phyloP scores from a whole-genome alignment of 805 yeast genomes.

The Vanderwaltozyma polyspora region DNA sequence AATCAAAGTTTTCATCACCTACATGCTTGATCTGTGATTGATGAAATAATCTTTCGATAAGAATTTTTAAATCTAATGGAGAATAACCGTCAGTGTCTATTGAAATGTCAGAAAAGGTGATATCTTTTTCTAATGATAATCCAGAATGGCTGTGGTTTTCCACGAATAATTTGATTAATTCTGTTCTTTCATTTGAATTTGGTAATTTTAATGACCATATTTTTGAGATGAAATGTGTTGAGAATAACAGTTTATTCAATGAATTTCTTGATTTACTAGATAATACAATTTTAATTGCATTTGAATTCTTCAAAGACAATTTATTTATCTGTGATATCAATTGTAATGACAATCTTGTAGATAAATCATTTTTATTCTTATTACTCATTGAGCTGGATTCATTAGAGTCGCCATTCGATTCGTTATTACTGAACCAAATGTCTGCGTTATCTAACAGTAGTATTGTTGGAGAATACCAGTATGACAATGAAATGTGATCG shows the following conservation, averaged over 20 bases:
- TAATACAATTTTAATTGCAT: slow-evolving; percentile 47
- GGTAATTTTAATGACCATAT: slow-evolving; percentile 56
- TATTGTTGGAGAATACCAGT: slow-evolving; percentile 72
- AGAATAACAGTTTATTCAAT: slow-evolving; percentile 48
- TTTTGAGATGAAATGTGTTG: slow-evolving; percentile 62
- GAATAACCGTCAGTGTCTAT: slow-evolving; percentile 80
- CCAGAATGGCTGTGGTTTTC: slow-evolving; percentile 10
- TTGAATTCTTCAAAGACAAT: slow-evolving; percentile 21
- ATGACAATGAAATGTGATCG: slow-evolving; percentile 37
- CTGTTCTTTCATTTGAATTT: slow-evolving; percentile 45
- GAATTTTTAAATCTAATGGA: slow-evolving; percentile 65
- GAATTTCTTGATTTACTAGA: slow-evolving; percentile 55
- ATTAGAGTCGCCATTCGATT: slow-evolving; percentile 28
- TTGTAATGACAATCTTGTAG: slow-evolving; percentile 56
- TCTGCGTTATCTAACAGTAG: slow-evolving; percentile 73
- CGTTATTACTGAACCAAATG: slow-evolving; percentile 39
- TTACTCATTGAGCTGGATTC: too few species aligned
- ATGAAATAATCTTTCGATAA: slow-evolving; percentile 60
- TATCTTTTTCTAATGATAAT: slow-evolving; percentile 29
- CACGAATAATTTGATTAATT: slow-evolving; percentile 36
- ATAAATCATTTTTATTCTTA: slow-evolving; percentile 19
- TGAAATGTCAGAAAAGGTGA: slow-evolving; percentile 42
- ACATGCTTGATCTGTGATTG: slow-evolving; percentile 23
- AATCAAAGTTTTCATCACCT: background rate
- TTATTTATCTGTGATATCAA: slow-evolving; percentile 38